phyloP scores from a whole-genome alignment of 176 grass and related monocot genomes.

The Avena insularis region DNA sequence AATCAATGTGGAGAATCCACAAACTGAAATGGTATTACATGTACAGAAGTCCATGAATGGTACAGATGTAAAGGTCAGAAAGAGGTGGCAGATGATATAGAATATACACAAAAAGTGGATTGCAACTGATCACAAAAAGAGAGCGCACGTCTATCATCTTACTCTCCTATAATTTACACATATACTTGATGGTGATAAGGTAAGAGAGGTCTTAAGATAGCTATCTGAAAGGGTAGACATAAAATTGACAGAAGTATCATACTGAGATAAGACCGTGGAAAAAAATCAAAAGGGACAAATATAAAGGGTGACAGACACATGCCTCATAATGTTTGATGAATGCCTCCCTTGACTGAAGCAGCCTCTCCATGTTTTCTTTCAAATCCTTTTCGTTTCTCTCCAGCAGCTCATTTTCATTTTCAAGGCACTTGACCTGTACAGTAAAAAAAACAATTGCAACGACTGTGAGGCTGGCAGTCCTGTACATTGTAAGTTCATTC shows the following conservation, averaged over 20 bases:
- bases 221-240: background rate
- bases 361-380: conserved; percentile 60
- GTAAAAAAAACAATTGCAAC: background rate
- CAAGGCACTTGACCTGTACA: conserved; percentile 75
- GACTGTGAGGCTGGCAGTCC: background rate
- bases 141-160: background rate
- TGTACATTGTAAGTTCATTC: background rate
- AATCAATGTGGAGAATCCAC: background rate
- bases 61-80: background rate
- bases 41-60: background rate
- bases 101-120: background rate
- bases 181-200: background rate
- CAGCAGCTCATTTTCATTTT: conserved; percentile 75
- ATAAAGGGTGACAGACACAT: conserved; percentile 8
- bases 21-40: background rate
- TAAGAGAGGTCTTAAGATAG: background rate
- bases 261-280: background rate
- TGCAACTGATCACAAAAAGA: background rate
- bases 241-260: conserved; percentile 12
- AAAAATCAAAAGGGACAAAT: conserved; percentile 9
- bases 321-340: conserved; percentile 79
- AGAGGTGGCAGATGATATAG: background rate
- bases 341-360: conserved; percentile 78
- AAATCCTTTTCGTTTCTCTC: conserved; percentile 69
- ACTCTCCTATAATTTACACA: background rate